These are phyloP conservation scores for Canavalia gladiata DNA, from an alignment of 306 rosid genomes.

Conservation along the genomic window DNA sequence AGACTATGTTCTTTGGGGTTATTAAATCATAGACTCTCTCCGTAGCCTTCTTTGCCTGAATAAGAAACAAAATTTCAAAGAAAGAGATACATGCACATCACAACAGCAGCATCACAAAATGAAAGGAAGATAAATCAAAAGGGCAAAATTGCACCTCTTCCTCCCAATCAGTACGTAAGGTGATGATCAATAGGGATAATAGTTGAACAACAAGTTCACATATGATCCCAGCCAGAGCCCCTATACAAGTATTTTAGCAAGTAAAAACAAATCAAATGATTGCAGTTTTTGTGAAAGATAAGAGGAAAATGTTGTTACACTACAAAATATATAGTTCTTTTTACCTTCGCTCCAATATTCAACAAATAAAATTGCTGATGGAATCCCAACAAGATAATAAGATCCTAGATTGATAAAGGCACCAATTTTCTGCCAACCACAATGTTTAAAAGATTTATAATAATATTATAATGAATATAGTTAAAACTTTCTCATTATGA, in stretches of 20 bases:
- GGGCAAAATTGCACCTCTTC: constrained; percentile 55
- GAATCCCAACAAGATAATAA: constrained; percentile 73
- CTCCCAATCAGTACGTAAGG: constrained; percentile 71
- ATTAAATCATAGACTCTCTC: constrained; percentile 57
- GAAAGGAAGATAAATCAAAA: not conserved
- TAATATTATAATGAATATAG: too few relatives aligned
- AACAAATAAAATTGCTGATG: constrained; percentile 62
- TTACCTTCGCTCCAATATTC: constrained; percentile 74
- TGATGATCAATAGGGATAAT: constrained; percentile 49
- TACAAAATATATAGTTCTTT: not conserved
- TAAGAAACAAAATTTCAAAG: not conserved
- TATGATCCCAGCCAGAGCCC: constrained; percentile 86
- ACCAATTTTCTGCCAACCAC: constrained; percentile 91
- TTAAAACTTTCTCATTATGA: too few relatives aligned
- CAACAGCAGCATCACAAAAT: not conserved
- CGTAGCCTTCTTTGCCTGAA: constrained; percentile 59
- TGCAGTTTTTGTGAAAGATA: not conserved
- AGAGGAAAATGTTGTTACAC: not conserved
- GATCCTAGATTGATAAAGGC: constrained; percentile 74
- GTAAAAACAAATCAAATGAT: not conserved
- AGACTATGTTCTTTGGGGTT: constrained; percentile 38
- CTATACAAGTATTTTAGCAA: constrained; percentile 34
- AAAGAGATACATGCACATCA: not conserved
- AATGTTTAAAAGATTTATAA: too few relatives aligned
- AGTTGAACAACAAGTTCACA: constrained; percentile 68